These are phyloP conservation scores for Colletotrichum tabaci DNA, from an alignment of 2,329 filamentous ascomycete genomes.

Conservation along the genomic window DNA sequence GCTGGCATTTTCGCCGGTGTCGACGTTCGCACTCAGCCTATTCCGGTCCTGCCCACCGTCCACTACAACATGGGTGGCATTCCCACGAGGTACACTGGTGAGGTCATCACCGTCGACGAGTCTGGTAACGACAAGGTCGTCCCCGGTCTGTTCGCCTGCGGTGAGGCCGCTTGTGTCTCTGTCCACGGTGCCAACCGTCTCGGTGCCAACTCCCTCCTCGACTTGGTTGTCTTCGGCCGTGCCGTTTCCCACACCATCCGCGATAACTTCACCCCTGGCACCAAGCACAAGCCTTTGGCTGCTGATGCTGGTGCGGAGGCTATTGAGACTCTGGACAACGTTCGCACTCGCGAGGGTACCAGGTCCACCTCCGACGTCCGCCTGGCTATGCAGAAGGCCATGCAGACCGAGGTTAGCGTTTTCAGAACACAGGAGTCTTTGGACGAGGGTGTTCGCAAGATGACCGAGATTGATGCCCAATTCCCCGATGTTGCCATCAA, in stretches of 20 bases:
- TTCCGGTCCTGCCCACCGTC: slow-evolving; percentile 94
- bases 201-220: slow-evolving; percentile 97
- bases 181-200: slow-evolving; percentile 99
- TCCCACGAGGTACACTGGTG: slow-evolving; percentile 95
- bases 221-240: slow-evolving; percentile 97
- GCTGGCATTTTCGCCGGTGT: slow-evolving; percentile 97
- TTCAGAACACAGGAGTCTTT: slow-evolving; percentile 96
- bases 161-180: slow-evolving; percentile 97
- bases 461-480: slow-evolving; percentile 84
- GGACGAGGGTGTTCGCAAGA: slow-evolving; percentile 92
- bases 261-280: slow-evolving; percentile 90
- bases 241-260: slow-evolving; percentile 97
- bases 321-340: slow-evolving; percentile 87
- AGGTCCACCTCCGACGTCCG: slow-evolving; percentile 92
- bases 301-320: slow-evolving; percentile 91
- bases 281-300: slow-evolving; percentile 82
- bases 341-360: slow-evolving; percentile 86
- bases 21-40: slow-evolving; percentile 96
- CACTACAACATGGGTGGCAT: slow-evolving; percentile 99
- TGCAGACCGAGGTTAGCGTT: slow-evolving; percentile 97
- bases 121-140: slow-evolving; percentile 93
- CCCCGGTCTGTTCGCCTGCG: slow-evolving; percentile 94
- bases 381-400: slow-evolving; percentile 95
- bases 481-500: slow-evolving; percentile 92
- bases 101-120: slow-evolving; percentile 91